These are phyloP conservation scores for Purpureocillium takamizusanense DNA, from an alignment of 2,329 filamentous ascomycete species.

Conservation along the genomic window DNA sequence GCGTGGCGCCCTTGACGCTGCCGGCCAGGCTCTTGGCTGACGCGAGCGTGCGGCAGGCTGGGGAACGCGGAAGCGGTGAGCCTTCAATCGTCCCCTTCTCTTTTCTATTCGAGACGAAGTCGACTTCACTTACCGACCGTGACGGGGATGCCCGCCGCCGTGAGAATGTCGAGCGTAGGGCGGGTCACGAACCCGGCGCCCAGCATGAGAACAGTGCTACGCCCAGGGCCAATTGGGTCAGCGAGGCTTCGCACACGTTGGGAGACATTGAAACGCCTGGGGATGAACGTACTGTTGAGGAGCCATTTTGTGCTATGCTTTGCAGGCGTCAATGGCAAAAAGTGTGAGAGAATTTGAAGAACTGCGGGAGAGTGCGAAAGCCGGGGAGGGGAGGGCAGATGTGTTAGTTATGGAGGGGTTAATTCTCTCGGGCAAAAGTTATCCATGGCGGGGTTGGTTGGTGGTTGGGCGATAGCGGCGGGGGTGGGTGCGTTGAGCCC, in stretches of 20 bases:
- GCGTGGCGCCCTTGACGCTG: constrained; percentile 61
- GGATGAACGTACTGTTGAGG: constrained; percentile 3
- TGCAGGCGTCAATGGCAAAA: background rate
- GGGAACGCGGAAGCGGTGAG: background rate
- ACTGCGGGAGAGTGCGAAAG: too few relatives aligned
- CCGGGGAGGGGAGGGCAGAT: background rate
- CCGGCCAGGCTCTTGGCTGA: constrained; percentile 65
- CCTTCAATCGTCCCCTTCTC: too few relatives aligned
- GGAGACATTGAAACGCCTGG: too few relatives aligned
- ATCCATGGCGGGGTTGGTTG: too few relatives aligned
- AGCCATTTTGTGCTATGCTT: constrained; percentile 2
- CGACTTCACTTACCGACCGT: constrained; percentile 49
- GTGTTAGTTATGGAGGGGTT: background rate
- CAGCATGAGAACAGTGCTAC: constrained; percentile 26
- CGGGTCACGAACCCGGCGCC: constrained; percentile 48
- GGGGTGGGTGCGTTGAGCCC: too few relatives aligned
- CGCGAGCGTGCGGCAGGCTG: constrained; percentile 75
- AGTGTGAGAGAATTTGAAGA: background rate
- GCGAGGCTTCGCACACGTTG: too few relatives aligned
- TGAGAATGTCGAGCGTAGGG: constrained; percentile 56
- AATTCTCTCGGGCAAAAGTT: too few relatives aligned
- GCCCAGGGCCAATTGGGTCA: too few relatives aligned
- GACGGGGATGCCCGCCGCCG: constrained; percentile 49
- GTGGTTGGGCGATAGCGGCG: too few relatives aligned
- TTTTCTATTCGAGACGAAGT: too few relatives aligned